Evolutionary conservation across 345 rosid species (phyloP).

Genomic region (Sapria himalayana): DNA sequence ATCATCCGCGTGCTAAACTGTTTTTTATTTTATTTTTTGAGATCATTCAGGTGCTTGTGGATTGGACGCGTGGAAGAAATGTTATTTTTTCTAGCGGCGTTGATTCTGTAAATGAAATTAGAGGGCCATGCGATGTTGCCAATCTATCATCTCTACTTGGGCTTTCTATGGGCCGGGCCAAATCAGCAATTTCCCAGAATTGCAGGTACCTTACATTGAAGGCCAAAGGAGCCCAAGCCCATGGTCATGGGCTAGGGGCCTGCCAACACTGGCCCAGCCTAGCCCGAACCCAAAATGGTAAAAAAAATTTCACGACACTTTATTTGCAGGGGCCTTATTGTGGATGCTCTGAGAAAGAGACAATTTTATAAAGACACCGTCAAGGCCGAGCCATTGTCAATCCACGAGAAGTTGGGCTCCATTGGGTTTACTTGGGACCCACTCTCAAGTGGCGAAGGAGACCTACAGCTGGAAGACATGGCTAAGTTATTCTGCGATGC

Average conservation of each 20-base stretch:
- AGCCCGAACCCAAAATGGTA: too few relatives aligned
- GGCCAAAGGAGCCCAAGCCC: too few relatives aligned
- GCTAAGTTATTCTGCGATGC: constrained; percentile 26
- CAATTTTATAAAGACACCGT: constrained; percentile 56
- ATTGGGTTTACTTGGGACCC: constrained; percentile 59
- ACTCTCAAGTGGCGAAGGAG: constrained; percentile 73
- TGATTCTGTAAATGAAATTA: constrained; percentile 42
- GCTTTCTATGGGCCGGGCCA: constrained; percentile 49
- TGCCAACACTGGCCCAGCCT: too few relatives aligned
- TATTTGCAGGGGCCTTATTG: constrained; percentile 39
- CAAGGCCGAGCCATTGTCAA: constrained; percentile 31
- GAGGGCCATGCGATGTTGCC: constrained; percentile 74
- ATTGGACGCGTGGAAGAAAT: constrained; percentile 78
- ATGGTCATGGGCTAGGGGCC: too few relatives aligned
- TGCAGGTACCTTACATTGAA: constrained; percentile 42
- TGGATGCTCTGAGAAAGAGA: constrained; percentile 42
- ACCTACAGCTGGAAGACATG: constrained; percentile 49
- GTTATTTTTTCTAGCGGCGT: constrained; percentile 60
- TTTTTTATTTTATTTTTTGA: too few relatives aligned
- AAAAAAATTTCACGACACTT: too few relatives aligned
- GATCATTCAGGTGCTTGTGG: constrained; percentile 58
- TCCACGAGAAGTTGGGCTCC: constrained; percentile 16
- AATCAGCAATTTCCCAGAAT: constrained; percentile 51
- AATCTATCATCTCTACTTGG: constrained; percentile 61
- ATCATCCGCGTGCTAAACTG: too few relatives aligned